phyloP scores from a whole-genome alignment of 768 basidiomycete species.

The Phylloporus sp. region DNA sequence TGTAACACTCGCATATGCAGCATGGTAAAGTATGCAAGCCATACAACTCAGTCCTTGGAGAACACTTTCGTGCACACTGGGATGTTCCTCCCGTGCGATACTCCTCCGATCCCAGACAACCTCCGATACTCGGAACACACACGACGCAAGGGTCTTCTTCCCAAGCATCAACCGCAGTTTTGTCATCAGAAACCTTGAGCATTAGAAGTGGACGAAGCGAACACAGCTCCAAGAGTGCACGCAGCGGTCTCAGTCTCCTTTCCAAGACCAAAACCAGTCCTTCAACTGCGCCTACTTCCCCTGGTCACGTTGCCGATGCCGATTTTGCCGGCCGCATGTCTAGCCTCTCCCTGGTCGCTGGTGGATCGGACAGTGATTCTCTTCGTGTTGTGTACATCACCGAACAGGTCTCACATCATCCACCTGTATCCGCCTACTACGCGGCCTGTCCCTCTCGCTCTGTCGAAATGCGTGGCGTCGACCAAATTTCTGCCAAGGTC shows the following conservation, averaged over 20 bases:
- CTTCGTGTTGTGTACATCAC: conserved; percentile 78
- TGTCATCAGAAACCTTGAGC: conserved; percentile 47
- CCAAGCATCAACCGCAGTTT: conserved; percentile 17
- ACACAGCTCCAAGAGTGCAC: conserved; percentile 57
- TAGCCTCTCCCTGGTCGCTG: conserved; percentile 50
- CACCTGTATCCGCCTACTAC: conserved; percentile 85
- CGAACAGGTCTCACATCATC: conserved; percentile 96
- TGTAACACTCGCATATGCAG: conserved; percentile 35
- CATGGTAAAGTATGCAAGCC: conserved; percentile 94
- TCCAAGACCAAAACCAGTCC: conserved; percentile 43
- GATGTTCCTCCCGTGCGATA: conserved; percentile 64
- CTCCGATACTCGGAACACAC: conserved; percentile 45
- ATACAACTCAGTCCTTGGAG: conserved; percentile 82
- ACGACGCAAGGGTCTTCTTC: conserved; percentile 28
- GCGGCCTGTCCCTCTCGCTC: conserved; percentile 71
- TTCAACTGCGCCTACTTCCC: conserved; percentile 42
- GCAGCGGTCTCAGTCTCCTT: conserved; percentile 53
- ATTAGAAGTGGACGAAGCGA: conserved; percentile 46
- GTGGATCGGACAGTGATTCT: conserved; percentile 30
- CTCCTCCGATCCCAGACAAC: conserved; percentile 42
- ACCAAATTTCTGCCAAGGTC: conserved; percentile 92
- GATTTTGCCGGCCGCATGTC: conserved; percentile 52
- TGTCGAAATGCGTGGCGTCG: conserved; percentile 73
- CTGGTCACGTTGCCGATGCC: conserved; percentile 39
- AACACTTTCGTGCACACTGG: conserved; percentile 89